Conservation (phyloP, 352 stramenopile genomes). For the Plasmopara halstedii region DNA sequence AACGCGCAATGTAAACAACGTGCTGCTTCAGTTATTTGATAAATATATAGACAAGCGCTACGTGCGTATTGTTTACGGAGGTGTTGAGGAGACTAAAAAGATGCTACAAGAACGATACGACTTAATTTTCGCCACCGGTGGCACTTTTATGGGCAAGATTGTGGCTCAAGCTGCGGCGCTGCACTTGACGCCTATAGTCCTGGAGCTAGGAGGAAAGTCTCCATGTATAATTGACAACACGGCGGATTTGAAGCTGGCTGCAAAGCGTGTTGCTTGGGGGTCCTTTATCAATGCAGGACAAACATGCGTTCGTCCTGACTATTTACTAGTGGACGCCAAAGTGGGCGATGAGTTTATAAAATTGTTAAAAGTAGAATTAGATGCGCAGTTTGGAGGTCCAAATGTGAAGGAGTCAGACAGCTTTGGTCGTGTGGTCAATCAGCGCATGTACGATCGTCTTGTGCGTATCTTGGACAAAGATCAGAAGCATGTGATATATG, state of each 20-base stretch:
- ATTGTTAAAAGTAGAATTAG: slow-evolving; percentile 25
- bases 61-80: slow-evolving; percentile 80
- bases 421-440: slow-evolving; percentile 70
- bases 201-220: slow-evolving; percentile 94
- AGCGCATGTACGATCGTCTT: slow-evolving; percentile 50
- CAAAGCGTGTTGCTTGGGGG: slow-evolving; percentile 76
- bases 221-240: slow-evolving; percentile 80
- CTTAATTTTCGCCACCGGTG: slow-evolving; percentile 81
- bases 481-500: slow-evolving; percentile 45
- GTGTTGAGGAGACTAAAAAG: slow-evolving; percentile 69
- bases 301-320: slow-evolving; percentile 92
- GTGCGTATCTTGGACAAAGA: slow-evolving; percentile 27
- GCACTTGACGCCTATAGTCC: slow-evolving; percentile 88
- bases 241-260: slow-evolving; percentile 45
- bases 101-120: slow-evolving; percentile 76
- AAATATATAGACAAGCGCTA: slow-evolving; percentile 73
- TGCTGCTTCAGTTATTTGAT: slow-evolving; percentile 50
- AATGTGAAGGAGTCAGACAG: slow-evolving; percentile 33
- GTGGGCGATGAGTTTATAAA: slow-evolving; percentile 57
- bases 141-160: slow-evolving; percentile 80
- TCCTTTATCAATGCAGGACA: slow-evolving; percentile 90
- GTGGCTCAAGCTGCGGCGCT: slow-evolving; percentile 88
- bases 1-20: slow-evolving; percentile 42
- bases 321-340: slow-evolving; percentile 85
- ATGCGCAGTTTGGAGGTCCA: slow-evolving; percentile 40